Evolutionary conservation across 2,329 filamentous ascomycete genomes (phyloP).

Genomic region (Botryotinia calthae): DNA sequence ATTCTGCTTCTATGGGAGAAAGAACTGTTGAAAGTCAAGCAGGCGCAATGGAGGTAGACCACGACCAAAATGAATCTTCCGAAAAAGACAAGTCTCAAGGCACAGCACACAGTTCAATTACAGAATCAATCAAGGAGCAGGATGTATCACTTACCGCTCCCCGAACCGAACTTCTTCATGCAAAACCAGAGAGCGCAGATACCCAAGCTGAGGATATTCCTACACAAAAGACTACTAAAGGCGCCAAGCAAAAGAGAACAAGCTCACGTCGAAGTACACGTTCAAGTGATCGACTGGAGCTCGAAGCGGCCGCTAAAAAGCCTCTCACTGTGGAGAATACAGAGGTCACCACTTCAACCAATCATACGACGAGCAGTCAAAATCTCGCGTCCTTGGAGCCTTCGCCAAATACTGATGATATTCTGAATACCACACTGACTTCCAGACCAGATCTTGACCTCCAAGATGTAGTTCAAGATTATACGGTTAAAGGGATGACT

Average conservation of each 20-base stretch:
- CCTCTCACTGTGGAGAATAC: not conserved
- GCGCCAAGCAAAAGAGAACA: constrained; percentile 8
- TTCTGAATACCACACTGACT: not conserved
- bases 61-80: not conserved
- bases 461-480: not conserved
- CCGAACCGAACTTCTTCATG: not conserved
- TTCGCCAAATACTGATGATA: not conserved
- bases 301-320: not conserved
- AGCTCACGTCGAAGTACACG: constrained; percentile 12
- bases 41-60: not conserved
- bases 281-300: constrained; percentile 7
- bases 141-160: not conserved
- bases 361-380: not conserved
- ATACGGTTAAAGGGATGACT: not conserved
- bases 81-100: not conserved
- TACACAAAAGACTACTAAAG: not conserved
- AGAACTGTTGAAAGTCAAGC: not conserved
- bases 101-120: not conserved
- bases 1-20: not conserved
- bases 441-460: not conserved
- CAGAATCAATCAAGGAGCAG: not conserved
- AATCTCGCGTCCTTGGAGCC: not conserved
- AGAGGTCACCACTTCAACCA: not conserved
- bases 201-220: not conserved
- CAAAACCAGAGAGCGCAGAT: not conserved